Conservation (phyloP, 2,329 filamentous ascomycete genomes). For the Scedosporium dehoogii region DNA sequence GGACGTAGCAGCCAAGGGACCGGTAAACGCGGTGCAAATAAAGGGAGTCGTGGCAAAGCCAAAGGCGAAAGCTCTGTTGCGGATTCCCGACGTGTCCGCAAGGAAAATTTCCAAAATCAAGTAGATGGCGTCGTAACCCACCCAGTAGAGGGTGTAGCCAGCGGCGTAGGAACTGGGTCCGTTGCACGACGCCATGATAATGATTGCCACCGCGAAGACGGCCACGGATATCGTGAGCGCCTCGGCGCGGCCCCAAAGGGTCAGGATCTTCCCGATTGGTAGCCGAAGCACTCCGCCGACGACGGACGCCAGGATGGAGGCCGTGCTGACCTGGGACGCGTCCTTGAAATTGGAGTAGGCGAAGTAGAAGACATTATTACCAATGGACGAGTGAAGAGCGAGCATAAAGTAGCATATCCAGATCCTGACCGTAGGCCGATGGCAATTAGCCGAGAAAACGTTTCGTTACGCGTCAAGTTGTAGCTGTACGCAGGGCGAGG, state of each 20-base stretch:
- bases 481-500: not conserved
- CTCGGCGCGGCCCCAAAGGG: conserved; percentile 57
- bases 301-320: conserved; percentile 38
- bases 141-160: conserved; percentile 55
- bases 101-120: conserved; percentile 43
- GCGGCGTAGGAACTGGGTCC: conserved; percentile 53
- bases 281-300: conserved; percentile 54
- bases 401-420: conserved; percentile 37
- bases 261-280: conserved; percentile 55
- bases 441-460: not conserved
- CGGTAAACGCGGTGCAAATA: conserved; percentile 55
- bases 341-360: not conserved
- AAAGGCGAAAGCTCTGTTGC: conserved; percentile 55
- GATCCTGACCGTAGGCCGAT: conserved; percentile 15
- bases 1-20: conserved; percentile 38
- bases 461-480: not conserved
- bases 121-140: conserved; percentile 33
- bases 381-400: conserved; percentile 43
- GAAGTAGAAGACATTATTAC: conserved; percentile 26
- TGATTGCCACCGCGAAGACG: conserved; percentile 40
- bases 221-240: conserved; percentile 45
- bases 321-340: not conserved
- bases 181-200: conserved; percentile 56
- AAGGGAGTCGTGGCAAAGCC: conserved; percentile 56
- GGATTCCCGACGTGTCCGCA: conserved; percentile 55